Evolutionary conservation across 345 rosid species (phyloP), one percentile per base, ranked within the genome.

Genomic region (Mangifera indica): DNA sequence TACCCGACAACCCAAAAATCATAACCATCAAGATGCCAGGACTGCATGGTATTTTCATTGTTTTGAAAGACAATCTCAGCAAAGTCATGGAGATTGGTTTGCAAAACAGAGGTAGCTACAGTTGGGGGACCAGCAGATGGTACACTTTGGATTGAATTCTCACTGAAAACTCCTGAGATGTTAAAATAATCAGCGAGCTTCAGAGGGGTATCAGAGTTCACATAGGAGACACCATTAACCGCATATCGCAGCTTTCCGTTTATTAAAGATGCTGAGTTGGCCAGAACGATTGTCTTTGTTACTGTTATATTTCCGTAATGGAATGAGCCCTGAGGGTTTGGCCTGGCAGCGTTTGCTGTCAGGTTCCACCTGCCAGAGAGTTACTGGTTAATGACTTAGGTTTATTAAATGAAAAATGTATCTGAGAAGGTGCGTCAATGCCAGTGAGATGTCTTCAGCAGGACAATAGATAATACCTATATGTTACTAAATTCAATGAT

Each of bases 21-120:
- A 68, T 89, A 93, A 46, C 98, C 98, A 74, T 93, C 98, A 52
- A 91, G 93, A 76, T 93, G 98, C 98, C 98, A 93, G 73, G 97
- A 88, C 74, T 93, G 97, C 79, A 87, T 74, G 2, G 80, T 11
- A 9, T 81, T 80, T 74, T 91, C 96, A 51, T 70, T 87, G 86
- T 93, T 91, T 60, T 93, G 92, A 58, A 93, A 89, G 58, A 93
- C 82, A 17, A 93, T 72, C 76, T 93, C 98, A 7, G 89, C 62
- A 60, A 87, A 93, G 68, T 87, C 89, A 63, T 89, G 96, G 45
- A 80, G 93, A 34, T 76, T 63, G 18, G 81, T 53, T 49, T 82
- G 81, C 74, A 93, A 66, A 58, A 91, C 96, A 6, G 96, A 86
- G 51, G 92, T 89, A 13, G 87, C 92, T 14, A 89, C 61, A 32